Evolutionary conservation across 1,284 basidiomycete genomes (phyloP), one percentile per base, ranked within the genome.

Genomic region (Boletus semigastroideus): DNA sequence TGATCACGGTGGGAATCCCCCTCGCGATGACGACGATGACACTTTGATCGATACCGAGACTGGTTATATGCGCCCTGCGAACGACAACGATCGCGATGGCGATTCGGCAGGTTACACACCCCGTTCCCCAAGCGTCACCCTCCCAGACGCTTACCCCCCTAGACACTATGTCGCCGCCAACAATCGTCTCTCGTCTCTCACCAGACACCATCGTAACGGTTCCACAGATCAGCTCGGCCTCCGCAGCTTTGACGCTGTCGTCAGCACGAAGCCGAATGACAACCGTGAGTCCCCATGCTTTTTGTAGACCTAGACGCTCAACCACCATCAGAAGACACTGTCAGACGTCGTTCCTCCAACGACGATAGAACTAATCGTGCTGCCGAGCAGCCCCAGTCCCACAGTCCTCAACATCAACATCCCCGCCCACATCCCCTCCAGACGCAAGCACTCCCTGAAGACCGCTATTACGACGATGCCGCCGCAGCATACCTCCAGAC

Each of bases 161-260:
- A 64, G 65, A 16, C 57, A 68, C 39, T 65, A 68, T 27, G 39
- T 10, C n/a, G 1, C 56, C n/a, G 45, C 60, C 38, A 67, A 54
- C 46, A 54, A 51, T n/a, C 66, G 64, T 28, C 52, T 69, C 25
- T 45, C 59, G 0, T 59, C 14, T 25, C 48, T 68, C 14, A 30
- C 58, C 4, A 71, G 59, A 52, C 68, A 70, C 45, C 68, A 70
- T 46, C 59, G 69, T 34, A 67, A 74, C 51, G 83, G 80, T 1
- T 68, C 78, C 0, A 82, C 78, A 0, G 84, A 87, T 59, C 80
- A 82, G 57, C 69, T 86, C 12, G 83, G 83, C 6, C 67, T 87
- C 62, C 74, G 77, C 36, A 75, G 74, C 19, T 74, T 86, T 42
- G 82, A 85, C 59, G 71, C 80, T 1, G 67, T 76, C 20, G 73